Base-by-base conservation (phyloP, 2,329 filamentous ascomycete species). In the Xylaria arbuscula region DNA sequence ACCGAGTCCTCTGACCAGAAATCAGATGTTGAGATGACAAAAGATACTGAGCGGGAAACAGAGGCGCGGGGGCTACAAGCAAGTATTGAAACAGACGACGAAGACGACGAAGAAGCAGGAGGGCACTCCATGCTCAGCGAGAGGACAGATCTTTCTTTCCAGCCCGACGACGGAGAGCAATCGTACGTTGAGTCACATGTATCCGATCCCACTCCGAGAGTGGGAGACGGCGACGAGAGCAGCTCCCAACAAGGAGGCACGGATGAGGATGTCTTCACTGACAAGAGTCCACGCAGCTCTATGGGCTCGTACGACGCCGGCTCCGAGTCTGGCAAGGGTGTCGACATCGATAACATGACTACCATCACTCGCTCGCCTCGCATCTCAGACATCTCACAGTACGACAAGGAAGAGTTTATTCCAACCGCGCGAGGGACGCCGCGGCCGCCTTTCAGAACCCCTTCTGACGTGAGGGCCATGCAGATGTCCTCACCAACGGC, bases 401-500 rank as follows among this genome's bases (percentile, higher is more conserved):
- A 79, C 62, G 76, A 80, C 48, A 80, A 82, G 11, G 82, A 84
- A 0, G 81, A 85, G 17, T 87, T 87, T 68, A 73, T 85, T 1
- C 83, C 86, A 1, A 87, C 86, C n/a, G 82, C 86, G 24, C 86
- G 90, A 62, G 84, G 85, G 8, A 87, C 86, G 8, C 84, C 86
- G 9, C 86, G 91, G 2, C 87, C 89, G 5, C 86, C 88, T 1
- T 93, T 93, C 77, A 85, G 90, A 56, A 91, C 90, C 13, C 88
- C 91, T 0, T 91, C 90, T 1, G 89, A 89, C 13, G 87, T 93
- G 8, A 88, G 89, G 58, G 89, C 89, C 1, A 85, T 93, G 80
- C 91, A 93, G 72, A 91, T 93, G 89, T 86, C 87, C 1, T 92
- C 90, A 0, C 90, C 90, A 0, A 82, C 88, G 0, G 81, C 85